phyloP scores from a whole-genome alignment of 2,329 filamentous ascomycete species.

The Calonectria pseudoreteaudii region DNA sequence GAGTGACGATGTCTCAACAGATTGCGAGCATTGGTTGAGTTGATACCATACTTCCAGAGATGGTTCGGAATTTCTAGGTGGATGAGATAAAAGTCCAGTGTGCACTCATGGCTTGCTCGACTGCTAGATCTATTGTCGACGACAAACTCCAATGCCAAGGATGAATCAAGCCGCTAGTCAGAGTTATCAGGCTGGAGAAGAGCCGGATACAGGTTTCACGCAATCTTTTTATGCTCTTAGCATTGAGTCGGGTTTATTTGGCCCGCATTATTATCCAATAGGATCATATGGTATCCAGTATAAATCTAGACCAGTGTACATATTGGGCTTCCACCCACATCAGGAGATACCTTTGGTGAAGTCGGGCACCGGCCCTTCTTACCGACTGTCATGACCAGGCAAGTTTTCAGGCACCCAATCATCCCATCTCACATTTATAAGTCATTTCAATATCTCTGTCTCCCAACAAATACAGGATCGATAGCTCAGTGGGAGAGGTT shows the following conservation, averaged over 20 bases:
- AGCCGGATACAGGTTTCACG: no score
- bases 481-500: not conserved
- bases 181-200: no score
- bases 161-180: not conserved
- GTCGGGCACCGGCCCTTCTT: not conserved
- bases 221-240: no score
- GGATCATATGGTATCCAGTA: no score
- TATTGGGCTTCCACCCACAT: no score
- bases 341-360: not conserved
- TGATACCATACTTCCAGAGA: slow-evolving; percentile 2
- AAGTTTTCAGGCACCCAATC: not conserved
- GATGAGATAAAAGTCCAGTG: not conserved
- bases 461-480: not conserved
- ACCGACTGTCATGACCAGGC: not conserved
- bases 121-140: not conserved
- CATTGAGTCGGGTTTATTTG: no score
- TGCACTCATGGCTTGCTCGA: not conserved
- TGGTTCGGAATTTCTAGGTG: not conserved
- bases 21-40: not conserved
- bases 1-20: not conserved
- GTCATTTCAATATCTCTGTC: not conserved
- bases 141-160: not conserved
- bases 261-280: no score
- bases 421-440: not conserved
- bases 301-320: no score